Conservation (phyloP, 2,329 filamentous ascomycete genomes). For the Calonectria pseudoturangicola region DNA sequence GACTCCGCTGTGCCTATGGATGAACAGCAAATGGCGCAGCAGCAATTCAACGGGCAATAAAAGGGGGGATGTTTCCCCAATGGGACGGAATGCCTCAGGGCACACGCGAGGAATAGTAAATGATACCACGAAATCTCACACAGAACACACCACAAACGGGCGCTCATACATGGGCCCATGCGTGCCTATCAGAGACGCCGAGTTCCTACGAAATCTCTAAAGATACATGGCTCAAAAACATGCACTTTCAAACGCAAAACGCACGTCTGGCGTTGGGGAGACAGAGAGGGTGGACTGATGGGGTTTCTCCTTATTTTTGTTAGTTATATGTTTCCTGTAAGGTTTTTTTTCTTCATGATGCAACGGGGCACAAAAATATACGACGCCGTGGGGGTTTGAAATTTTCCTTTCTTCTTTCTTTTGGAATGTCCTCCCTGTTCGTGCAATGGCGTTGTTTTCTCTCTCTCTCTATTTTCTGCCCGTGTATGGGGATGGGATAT, state of each 20-base stretch:
- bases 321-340: conserved; percentile 46
- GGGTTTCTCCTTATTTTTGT: conserved; percentile 39
- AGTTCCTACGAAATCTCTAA: conserved; percentile 35
- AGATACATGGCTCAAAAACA: conserved; percentile 41
- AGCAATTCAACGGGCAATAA: conserved; percentile 61
- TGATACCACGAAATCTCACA: conserved; percentile 61
- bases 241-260: conserved; percentile 47
- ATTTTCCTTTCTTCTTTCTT: conserved; percentile 6
- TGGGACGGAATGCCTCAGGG: conserved; percentile 49
- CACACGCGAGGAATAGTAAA: conserved; percentile 52
- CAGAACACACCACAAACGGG: conserved; percentile 39
- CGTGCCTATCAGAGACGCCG: conserved; percentile 27
- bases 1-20: conserved; percentile 70
- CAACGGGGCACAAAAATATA: conserved; percentile 54
- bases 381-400: conserved; percentile 44
- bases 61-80: conserved; percentile 55
- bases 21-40: conserved; percentile 58
- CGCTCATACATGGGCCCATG: conserved; percentile 35
- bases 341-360: conserved; percentile 43
- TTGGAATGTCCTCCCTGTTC: neutral
- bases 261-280: conserved; percentile 58
- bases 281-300: conserved; percentile 46
- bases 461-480: neutral
- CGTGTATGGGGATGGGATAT: conserved; percentile 12
- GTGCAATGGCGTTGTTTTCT: conserved; percentile 25